phyloP scores from a whole-genome alignment of 352 stramenopile species.

The Nothophytophthora sp. region DNA sequence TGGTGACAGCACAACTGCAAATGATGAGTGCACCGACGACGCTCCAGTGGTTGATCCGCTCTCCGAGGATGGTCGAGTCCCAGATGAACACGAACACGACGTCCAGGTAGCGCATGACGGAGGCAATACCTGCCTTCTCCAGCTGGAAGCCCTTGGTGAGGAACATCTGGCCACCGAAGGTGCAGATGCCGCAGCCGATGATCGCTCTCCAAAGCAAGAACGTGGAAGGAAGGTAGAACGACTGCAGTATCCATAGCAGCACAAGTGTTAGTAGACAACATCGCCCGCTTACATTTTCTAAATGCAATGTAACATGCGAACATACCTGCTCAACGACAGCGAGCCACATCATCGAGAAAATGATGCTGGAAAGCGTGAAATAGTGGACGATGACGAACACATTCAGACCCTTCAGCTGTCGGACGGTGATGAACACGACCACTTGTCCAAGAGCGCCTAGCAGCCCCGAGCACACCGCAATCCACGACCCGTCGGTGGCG shows the following conservation, averaged over 20 bases:
- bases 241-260: background rate
- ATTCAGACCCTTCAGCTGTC: constrained; percentile 38
- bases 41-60: constrained; percentile 47
- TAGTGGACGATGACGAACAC: constrained; percentile 52
- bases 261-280: background rate
- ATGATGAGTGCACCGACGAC: constrained; percentile 52
- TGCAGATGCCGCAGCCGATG: constrained; percentile 30
- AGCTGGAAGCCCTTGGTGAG: constrained; percentile 67
- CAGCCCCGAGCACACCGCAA: constrained; percentile 35
- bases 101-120: constrained; percentile 70
- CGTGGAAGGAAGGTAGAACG: constrained; percentile 28
- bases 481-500: constrained; percentile 7
- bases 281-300: too few relatives aligned
- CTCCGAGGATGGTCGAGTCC: constrained; percentile 48
- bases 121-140: constrained; percentile 55
- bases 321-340: constrained; percentile 36
- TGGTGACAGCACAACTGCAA: constrained; percentile 33
- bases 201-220: constrained; percentile 31
- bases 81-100: constrained; percentile 72
- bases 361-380: constrained; percentile 40
- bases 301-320: too few relatives aligned
- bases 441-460: constrained; percentile 38
- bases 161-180: constrained; percentile 48
- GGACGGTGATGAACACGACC: constrained; percentile 46
- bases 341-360: constrained; percentile 31